Evolutionary conservation across 2,329 filamentous ascomycete genomes (phyloP).

Genomic region (Dactylellina leptospora): DNA sequence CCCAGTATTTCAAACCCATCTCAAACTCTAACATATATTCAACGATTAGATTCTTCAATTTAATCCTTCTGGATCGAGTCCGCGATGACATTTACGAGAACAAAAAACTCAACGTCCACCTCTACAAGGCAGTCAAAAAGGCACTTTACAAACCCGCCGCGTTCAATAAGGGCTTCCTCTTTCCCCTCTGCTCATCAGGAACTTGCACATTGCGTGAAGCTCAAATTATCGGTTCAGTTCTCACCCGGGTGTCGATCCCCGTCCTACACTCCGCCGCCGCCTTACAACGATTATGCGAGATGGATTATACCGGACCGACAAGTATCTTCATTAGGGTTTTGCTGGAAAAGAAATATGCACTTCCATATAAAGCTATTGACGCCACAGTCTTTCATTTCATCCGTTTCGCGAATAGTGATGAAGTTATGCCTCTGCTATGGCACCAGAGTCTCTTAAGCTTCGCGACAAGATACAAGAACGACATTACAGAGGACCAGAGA

Average conservation of each 20-base stretch:
- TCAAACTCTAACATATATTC: neutral
- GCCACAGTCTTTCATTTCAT: conserved; percentile 96
- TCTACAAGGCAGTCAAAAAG: conserved; percentile 94
- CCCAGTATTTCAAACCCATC: neutral
- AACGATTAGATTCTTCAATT: conserved; percentile 73
- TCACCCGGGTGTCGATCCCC: conserved; percentile 45
- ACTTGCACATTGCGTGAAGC: conserved; percentile 94
- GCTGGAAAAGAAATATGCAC: conserved; percentile 94
- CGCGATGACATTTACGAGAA: conserved; percentile 92
- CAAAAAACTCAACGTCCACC: conserved; percentile 92
- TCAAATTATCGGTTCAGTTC: conserved; percentile 88
- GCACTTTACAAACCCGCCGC: conserved; percentile 90
- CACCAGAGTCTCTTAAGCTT: conserved; percentile 93
- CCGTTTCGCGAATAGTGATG: conserved; percentile 78
- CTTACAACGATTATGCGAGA: conserved; percentile 96
- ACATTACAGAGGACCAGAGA: conserved; percentile 93
- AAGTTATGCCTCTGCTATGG: conserved; percentile 86
- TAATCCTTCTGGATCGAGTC: conserved; percentile 87
- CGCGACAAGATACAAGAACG: conserved; percentile 91
- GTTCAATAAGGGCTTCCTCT: conserved; percentile 96
- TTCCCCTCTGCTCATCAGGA: conserved; percentile 77
- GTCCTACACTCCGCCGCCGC: conserved; percentile 77
- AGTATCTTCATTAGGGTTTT: conserved; percentile 95
- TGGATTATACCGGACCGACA: conserved; percentile 89
- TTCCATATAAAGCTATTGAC: conserved; percentile 94